Conservation (phyloP, 73 alveolate species). For the Paramecium primaurelia region DNA sequence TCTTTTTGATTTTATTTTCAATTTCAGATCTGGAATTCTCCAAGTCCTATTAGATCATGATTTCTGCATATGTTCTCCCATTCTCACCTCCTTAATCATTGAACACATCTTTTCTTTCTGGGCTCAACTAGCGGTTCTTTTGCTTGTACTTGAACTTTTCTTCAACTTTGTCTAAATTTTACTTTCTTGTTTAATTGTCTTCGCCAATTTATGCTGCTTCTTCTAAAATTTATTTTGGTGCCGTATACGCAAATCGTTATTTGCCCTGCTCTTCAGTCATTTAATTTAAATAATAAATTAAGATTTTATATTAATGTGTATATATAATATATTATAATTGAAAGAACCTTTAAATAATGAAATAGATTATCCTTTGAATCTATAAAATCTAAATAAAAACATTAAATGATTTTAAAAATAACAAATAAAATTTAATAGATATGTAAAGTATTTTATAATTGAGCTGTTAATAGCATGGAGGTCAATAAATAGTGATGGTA, state of each 20-base stretch:
- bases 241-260: slow-evolving; percentile 38
- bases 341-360: neutral
- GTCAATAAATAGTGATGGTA: neutral
- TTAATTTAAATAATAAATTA: neutral
- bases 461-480: neutral
- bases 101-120: slow-evolving; percentile 41
- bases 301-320: neutral
- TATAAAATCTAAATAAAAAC: no score
- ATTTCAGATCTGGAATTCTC: slow-evolving; percentile 26
- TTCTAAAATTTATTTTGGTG: slow-evolving; percentile 35
- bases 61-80: slow-evolving; percentile 26
- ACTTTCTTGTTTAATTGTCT: slow-evolving; percentile 15
- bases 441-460: neutral
- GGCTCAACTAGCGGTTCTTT: slow-evolving; percentile 28
- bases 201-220: slow-evolving; percentile 31
- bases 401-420: neutral
- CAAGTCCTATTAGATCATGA: slow-evolving; percentile 29
- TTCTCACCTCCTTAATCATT: slow-evolving; percentile 21
- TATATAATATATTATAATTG: neutral
- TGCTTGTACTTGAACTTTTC: slow-evolving; percentile 36
- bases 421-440: neutral
- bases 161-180: slow-evolving; percentile 6
- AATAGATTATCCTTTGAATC: neutral
- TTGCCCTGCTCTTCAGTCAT: slow-evolving; percentile 37
- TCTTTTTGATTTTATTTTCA: slow-evolving; percentile 20